Percentiles rank a stretch among this genome's conserved stretches.
Evolutionary conservation across 495 filamentous ascomycete genomes (phyloP).

Genomic region (Lepraria neglecta): DNA sequence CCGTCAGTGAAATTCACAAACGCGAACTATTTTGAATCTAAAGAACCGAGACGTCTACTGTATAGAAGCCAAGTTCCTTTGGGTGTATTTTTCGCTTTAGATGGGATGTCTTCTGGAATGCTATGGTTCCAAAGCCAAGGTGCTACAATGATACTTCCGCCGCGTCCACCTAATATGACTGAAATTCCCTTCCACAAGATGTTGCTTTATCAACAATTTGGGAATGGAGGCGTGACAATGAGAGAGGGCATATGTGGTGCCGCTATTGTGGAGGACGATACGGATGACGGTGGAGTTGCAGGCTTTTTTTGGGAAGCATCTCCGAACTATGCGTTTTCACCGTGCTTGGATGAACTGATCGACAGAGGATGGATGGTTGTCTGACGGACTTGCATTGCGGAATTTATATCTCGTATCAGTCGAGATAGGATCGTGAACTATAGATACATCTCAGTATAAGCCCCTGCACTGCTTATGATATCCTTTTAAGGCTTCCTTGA

Average conservation of each 20-base stretch:
- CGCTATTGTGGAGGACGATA: constrained; percentile 16
- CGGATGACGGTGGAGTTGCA: constrained; percentile 13
- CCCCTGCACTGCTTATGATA: too few species aligned
- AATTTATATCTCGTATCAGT: too few species aligned
- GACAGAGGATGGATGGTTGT: constrained; percentile 6
- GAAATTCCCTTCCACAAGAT: neutral
- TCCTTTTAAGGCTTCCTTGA: too few species aligned
- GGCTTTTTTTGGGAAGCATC: constrained; percentile 13
- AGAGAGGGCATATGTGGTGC: constrained; percentile 16
- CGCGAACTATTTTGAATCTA: constrained; percentile 8
- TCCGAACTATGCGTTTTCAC: neutral
- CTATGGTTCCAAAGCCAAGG: neutral
- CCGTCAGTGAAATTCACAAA: constrained; percentile 6
- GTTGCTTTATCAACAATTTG: neutral
- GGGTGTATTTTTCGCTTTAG: constrained; percentile 2
- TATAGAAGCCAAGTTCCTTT: neutral
- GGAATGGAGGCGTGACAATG: neutral
- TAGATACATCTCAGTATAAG: too few species aligned
- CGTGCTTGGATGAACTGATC: constrained; percentile 9
- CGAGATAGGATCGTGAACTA: too few species aligned
- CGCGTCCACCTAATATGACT: neutral
- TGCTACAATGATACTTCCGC: neutral
- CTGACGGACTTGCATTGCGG: neutral
- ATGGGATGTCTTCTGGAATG: constrained; percentile 15
- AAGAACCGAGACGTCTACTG: constrained; percentile 1